Evolutionary conservation across 441 rosid genomes (phyloP).

Genomic region (Erysimum cheiri): DNA sequence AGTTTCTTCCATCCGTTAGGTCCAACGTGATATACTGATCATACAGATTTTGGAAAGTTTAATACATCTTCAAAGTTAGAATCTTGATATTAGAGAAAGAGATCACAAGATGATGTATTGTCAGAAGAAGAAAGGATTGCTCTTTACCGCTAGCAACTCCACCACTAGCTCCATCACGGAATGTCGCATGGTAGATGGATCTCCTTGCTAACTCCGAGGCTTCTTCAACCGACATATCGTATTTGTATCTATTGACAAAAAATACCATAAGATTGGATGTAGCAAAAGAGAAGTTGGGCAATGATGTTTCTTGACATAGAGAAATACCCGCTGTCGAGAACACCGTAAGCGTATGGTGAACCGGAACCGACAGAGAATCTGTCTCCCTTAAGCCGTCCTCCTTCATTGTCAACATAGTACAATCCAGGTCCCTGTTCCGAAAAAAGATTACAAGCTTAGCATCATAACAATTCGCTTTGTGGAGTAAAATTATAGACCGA

Average conservation of each 20-base stretch:
- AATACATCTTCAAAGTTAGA: not conserved
- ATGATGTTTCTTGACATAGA: constrained; percentile 9
- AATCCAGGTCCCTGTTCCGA: constrained; percentile 80
- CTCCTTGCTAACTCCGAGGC: constrained; percentile 94
- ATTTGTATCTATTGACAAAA: constrained; percentile 52
- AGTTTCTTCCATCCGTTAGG: constrained; percentile 91
- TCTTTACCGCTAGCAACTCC: constrained; percentile 93
- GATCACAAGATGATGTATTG: not conserved
- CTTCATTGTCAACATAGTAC: constrained; percentile 96
- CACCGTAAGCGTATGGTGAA: constrained; percentile 97
- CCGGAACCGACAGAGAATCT: constrained; percentile 96
- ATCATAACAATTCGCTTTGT: not conserved
- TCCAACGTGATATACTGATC: constrained; percentile 86
- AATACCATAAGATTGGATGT: not conserved
- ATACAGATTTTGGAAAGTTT: constrained; percentile 7
- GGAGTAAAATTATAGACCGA: not conserved
- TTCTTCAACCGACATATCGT: constrained; percentile 85
- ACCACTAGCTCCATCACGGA: constrained; percentile 98
- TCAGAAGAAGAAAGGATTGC: constrained; percentile 4
- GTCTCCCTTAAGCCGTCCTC: constrained; percentile 89
- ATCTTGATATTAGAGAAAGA: not conserved
- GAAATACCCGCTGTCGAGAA: constrained; percentile 81
- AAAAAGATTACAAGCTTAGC: not conserved
- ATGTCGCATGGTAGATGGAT: constrained; percentile 94
- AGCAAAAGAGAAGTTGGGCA: not conserved